Conservation (phyloP, 2,329 filamentous ascomycete species). For the Daldinia eschscholtzii region DNA sequence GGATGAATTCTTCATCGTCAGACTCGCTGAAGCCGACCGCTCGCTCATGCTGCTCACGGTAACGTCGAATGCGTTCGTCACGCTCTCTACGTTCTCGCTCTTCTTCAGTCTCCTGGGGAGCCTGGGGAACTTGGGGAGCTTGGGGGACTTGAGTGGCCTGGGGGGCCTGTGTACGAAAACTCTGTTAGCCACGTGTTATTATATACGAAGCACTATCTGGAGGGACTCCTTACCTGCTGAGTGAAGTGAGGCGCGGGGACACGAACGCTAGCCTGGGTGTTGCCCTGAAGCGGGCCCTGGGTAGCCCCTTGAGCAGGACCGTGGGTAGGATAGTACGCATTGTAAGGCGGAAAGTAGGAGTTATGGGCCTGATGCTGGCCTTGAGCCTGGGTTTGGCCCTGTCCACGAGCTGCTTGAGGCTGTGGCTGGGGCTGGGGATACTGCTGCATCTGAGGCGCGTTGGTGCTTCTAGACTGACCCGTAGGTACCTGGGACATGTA, state of each 20-base stretch:
- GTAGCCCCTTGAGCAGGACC: not conserved
- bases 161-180: not conserved
- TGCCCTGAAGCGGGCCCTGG: not conserved
- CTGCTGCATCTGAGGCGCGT: not conserved
- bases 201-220: not conserved
- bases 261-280: not conserved
- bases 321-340: too few relatives aligned
- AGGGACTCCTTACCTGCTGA: not conserved
- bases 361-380: not conserved
- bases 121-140: not conserved
- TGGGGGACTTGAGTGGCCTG: not conserved
- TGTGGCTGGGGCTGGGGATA: not conserved
- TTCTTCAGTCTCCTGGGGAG: not conserved
- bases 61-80: not conserved
- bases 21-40: constrained; percentile 1
- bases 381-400: not conserved
- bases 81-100: not conserved
- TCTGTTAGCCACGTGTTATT: not conserved
- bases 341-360: not conserved
- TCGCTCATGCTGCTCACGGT: constrained; percentile 2
- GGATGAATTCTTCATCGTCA: constrained; percentile 27
- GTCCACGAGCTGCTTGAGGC: too few relatives aligned
- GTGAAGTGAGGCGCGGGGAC: not conserved
- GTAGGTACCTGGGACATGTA: not conserved
- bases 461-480: not conserved